phyloP scores from a whole-genome alignment of 345 rosid genomes.

The Salix suchowensis region DNA sequence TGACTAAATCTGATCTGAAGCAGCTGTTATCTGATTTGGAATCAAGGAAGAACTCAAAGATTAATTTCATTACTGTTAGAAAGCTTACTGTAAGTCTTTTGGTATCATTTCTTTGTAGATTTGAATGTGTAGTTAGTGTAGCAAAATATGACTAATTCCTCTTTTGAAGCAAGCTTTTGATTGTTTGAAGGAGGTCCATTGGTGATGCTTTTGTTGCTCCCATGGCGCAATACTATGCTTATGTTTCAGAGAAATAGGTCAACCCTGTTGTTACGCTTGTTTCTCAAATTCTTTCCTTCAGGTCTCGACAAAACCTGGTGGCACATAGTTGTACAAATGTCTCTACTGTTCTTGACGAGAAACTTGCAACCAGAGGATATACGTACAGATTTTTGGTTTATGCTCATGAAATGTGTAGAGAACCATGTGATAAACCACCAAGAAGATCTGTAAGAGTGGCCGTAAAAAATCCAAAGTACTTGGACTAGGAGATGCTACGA shows the following conservation, averaged over 20 bases:
- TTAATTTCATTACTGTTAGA: constrained; percentile 81
- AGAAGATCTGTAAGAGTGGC: too few species aligned
- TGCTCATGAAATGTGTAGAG: not conserved
- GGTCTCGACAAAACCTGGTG: constrained; percentile 2
- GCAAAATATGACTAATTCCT: not conserved
- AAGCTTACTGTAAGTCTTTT: constrained; percentile 73
- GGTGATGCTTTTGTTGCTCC: constrained; percentile 92
- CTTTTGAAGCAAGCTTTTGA: not conserved
- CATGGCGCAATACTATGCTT: constrained; percentile 94
- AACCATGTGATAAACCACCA: not conserved
- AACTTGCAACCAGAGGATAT: constrained; percentile 12
- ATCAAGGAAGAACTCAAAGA: constrained; percentile 65
- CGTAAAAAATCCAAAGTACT: not conserved
- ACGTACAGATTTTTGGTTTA: constrained; percentile 9
- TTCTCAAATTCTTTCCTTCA: constrained; percentile 11
- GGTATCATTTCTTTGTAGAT: not conserved
- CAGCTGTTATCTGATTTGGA: constrained; percentile 86
- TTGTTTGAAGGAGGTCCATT: constrained; percentile 47
- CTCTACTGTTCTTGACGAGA: constrained; percentile 25
- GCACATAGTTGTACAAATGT: constrained; percentile 31
- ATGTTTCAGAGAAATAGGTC: constrained; percentile 70
- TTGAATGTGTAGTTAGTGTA: not conserved
- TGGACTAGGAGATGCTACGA: constrained; percentile 21
- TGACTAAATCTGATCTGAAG: constrained; percentile 78
- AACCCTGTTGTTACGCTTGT: not conserved